Percentiles rank a stretch among this genome's conserved stretches.
These are phyloP conservation scores for Mariannaea elegans DNA, from an alignment of 2,329 filamentous ascomycete species.

Conservation along the genomic window DNA sequence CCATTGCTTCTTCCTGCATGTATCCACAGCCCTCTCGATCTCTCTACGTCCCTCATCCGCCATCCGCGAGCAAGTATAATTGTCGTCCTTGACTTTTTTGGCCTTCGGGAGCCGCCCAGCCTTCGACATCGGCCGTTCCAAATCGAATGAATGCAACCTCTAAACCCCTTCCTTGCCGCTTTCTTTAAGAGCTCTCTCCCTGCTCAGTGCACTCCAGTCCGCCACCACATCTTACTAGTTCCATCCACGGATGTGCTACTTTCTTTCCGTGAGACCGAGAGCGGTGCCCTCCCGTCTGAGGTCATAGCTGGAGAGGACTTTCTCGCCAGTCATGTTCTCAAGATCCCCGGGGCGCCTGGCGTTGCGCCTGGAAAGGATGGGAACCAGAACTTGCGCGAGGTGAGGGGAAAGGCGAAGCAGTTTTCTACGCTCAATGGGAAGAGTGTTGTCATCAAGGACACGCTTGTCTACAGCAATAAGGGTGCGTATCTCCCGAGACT, in stretches of 20 bases:
- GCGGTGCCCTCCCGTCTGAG: slow-evolving; percentile 78
- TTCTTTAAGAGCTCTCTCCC: slow-evolving; percentile 97
- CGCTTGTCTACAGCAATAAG: slow-evolving; percentile 94
- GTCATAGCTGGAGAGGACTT: slow-evolving; percentile 92
- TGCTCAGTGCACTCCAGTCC: slow-evolving; percentile 88
- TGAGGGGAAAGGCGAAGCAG: slow-evolving; percentile 91
- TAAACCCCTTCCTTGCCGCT: slow-evolving; percentile 98
- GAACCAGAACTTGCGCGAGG: slow-evolving; percentile 77
- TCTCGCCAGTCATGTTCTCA: slow-evolving; percentile 93
- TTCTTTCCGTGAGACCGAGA: slow-evolving; percentile 87
- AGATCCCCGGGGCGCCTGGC: slow-evolving; percentile 70
- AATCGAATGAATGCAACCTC: slow-evolving; percentile 81
- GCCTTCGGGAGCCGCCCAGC: slow-evolving; percentile 40
- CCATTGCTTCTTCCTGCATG: slow-evolving; percentile 35
- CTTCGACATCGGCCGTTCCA: slow-evolving; percentile 38
- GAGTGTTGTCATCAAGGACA: slow-evolving; percentile 94
- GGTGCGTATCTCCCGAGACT: slow-evolving; percentile 59
- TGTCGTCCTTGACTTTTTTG: slow-evolving; percentile 30
- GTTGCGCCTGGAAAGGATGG: slow-evolving; percentile 65
- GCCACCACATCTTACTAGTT: slow-evolving; percentile 93
- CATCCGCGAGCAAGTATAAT: slow-evolving; percentile 21
- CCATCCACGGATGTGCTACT: slow-evolving; percentile 93
- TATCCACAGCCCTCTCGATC: slow-evolving; percentile 31
- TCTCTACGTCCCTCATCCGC: slow-evolving; percentile 20
- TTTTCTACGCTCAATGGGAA: slow-evolving; percentile 92